A percentile compares a stretch with the other conserved stretches of the same genome.
phyloP scores from a whole-genome alignment of 495 filamentous ascomycete genomes.

The Letharia columbiana region DNA sequence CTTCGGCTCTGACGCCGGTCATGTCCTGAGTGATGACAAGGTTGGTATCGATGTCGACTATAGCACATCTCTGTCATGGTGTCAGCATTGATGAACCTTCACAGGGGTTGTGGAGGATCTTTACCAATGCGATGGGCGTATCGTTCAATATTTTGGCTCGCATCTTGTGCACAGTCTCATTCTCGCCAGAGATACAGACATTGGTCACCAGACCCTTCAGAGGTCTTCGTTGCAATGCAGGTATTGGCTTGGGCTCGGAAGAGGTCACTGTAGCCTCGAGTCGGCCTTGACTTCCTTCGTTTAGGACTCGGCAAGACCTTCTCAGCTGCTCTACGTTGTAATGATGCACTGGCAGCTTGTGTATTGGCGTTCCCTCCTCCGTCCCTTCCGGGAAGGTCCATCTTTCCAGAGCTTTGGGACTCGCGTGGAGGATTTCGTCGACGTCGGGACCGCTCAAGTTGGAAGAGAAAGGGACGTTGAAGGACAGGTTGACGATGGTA shows the following conservation, averaged over 20 bases:
- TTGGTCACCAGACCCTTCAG: slow-evolving; percentile 72
- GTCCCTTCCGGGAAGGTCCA: slow-evolving; percentile 89
- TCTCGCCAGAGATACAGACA: slow-evolving; percentile 77
- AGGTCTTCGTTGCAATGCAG: slow-evolving; percentile 54
- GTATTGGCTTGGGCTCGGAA: slow-evolving; percentile 68
- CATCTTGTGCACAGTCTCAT: slow-evolving; percentile 75
- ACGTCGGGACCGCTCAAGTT: slow-evolving; percentile 82
- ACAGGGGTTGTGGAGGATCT: slow-evolving; percentile 17
- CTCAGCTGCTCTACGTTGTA: slow-evolving; percentile 72
- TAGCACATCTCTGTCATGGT: slow-evolving; percentile 66
- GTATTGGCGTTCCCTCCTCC: slow-evolving; percentile 68
- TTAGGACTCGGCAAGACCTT: slow-evolving; percentile 68
- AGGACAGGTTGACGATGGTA: slow-evolving; percentile 66
- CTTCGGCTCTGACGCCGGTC: slow-evolving; percentile 56
- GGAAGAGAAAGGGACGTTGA: slow-evolving; percentile 92
- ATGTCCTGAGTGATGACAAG: slow-evolving; percentile 66
- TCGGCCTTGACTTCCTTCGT: slow-evolving; percentile 56
- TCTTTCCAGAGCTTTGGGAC: slow-evolving; percentile 65
- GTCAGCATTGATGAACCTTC: slow-evolving; percentile 26
- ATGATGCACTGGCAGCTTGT: slow-evolving; percentile 81
- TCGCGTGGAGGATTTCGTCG: slow-evolving; percentile 87
- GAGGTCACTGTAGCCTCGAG: slow-evolving; percentile 75
- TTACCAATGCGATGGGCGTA: slow-evolving; percentile 81
- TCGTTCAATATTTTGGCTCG: slow-evolving; percentile 77
- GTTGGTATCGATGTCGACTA: slow-evolving; percentile 83